Conservation (phyloP, 352 stramenopile genomes). For the Globisporangium nunn region DNA sequence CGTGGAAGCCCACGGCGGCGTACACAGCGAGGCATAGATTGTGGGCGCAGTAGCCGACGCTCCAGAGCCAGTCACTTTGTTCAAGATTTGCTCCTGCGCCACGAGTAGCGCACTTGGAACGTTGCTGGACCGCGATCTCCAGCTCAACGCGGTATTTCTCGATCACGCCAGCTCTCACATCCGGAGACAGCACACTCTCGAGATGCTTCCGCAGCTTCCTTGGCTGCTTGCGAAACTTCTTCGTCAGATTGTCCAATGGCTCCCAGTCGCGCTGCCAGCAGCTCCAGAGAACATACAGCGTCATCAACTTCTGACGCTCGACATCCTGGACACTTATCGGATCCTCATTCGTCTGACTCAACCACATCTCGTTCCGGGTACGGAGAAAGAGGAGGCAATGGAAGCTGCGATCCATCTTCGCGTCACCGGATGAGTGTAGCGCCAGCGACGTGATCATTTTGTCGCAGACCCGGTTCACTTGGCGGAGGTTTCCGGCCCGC, state of each 20-base stretch:
- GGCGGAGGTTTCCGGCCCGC: conserved; percentile 29
- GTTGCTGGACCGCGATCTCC: conserved; percentile 23
- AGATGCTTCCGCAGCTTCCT: conserved; percentile 13
- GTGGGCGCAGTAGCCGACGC: conserved; percentile 43
- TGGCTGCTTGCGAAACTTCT: conserved; percentile 23
- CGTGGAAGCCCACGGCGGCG: conserved; percentile 36
- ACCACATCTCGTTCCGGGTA: conserved; percentile 28
- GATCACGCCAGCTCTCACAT: conserved; percentile 18
- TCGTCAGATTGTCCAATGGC: conserved; percentile 29
- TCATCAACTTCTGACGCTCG: conserved; percentile 8
- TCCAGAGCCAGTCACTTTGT: conserved; percentile 1
- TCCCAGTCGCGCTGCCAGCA: conserved; percentile 24
- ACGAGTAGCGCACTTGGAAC: conserved; percentile 2
- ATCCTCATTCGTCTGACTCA: neutral
- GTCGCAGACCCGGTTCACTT: conserved; percentile 47
- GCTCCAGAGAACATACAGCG: conserved; percentile 30
- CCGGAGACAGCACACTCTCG: conserved; percentile 14
- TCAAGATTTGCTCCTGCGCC: neutral
- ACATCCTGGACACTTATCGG: neutral
- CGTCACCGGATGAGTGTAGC: conserved; percentile 1
- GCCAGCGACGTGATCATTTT: conserved; percentile 36
- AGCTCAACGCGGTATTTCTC: conserved; percentile 43
- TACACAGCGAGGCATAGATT: conserved; percentile 62
- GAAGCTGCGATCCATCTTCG: conserved; percentile 14
- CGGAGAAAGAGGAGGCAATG: conserved; percentile 57